These are phyloP conservation scores for Penicillium longicatenatum DNA, from an alignment of 495 filamentous ascomycete species.

Conservation along the genomic window DNA sequence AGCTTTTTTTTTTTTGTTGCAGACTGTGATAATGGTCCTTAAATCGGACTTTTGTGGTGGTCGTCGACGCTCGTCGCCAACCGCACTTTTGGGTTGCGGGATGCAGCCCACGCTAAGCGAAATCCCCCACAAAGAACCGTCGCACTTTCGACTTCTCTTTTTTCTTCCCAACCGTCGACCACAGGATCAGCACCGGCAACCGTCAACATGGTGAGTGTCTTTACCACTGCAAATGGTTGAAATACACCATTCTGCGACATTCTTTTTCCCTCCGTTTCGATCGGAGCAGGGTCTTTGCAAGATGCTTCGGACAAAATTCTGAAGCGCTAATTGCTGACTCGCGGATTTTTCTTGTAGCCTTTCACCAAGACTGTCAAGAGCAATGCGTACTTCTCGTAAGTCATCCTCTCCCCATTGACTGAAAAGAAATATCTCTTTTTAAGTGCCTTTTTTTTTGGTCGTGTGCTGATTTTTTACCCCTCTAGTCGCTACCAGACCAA, in stretches of 20 bases:
- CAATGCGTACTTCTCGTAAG: constrained; percentile 96
- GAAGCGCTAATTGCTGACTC: constrained; percentile 99
- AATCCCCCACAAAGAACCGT: constrained; percentile 43
- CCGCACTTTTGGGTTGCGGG: constrained; percentile 38
- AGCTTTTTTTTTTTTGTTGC: not conserved
- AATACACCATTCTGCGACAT: constrained; percentile 16
- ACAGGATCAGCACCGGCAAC: constrained; percentile 39
- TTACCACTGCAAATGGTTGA: constrained; percentile 29
- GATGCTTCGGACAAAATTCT: constrained; percentile 86
- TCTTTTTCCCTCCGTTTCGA: constrained; percentile 21
- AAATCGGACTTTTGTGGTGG: constrained; percentile 8
- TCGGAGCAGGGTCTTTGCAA: constrained; percentile 78
- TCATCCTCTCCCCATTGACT: not conserved
- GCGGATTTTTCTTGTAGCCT: constrained; percentile 63
- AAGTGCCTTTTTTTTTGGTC: constrained; percentile 17
- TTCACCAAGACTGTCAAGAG: constrained; percentile 97
- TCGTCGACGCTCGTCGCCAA: constrained; percentile 41
- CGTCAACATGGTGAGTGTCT: constrained; percentile 54
- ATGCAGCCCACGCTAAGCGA: constrained; percentile 52
- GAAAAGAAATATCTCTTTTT: constrained; percentile 8
- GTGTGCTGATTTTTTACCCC: constrained; percentile 21
- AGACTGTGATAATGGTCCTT: not conserved
- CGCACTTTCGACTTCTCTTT: constrained; percentile 32
- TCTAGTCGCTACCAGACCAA: constrained; percentile 97
- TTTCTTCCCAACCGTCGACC: constrained; percentile 29